Base-by-base conservation (phyloP, 2,329 filamentous ascomycete genomes). In the Cladosporium oxysporum region DNA sequence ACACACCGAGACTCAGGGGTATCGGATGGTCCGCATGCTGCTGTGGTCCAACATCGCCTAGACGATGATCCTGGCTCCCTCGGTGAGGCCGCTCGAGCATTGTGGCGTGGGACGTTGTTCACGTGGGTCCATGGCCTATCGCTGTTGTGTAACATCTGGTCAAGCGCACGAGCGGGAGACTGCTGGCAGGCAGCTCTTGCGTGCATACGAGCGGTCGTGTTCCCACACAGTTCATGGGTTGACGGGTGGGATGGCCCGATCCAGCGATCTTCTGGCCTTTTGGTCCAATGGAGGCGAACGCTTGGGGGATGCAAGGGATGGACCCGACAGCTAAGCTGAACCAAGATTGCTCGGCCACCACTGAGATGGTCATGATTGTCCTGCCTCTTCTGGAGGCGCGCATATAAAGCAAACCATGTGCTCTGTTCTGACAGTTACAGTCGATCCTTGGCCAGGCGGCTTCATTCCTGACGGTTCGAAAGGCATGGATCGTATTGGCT, bases 181-280 rank as follows among this genome's bases (percentile, higher is more conserved):
- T n/a, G 61, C 61, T 63, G 50, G 31, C 61, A 63, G 31, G 61
- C 49, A 63, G 50, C 61, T 57, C 50, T 57, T 63, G 49, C 35
- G 49, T 63, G 61, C 61, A 63, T 63, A 63, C 50, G 61, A 63
- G 61, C 35, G 23, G 61, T 57, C 28, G 61, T 63, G 61, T 33
- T 31, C 50, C 49, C 61, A 57, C 50, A 63, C 35, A 18, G 18
- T 63, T 63, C 61, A 63, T 63, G 61, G 61, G 29, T n/a, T 33
- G 50, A 57, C 23, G 35, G 23, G n/a, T 23, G 33, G 33, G 50
- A 28, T 47, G 35, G 50, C 26, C 49, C 61, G 23, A 44, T 44
- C 26, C 61, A 44, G 35, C 8, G 10, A 52, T 37, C 21, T 28
- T 28, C 11, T 10, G 16, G 21, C n/a, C 11, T 29, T 47, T 47